A percentile compares a stretch with the other conserved stretches of the same genome.
phyloP scores from a whole-genome alignment of 352 stramenopile species.

The Globisporangium takayamanum region DNA sequence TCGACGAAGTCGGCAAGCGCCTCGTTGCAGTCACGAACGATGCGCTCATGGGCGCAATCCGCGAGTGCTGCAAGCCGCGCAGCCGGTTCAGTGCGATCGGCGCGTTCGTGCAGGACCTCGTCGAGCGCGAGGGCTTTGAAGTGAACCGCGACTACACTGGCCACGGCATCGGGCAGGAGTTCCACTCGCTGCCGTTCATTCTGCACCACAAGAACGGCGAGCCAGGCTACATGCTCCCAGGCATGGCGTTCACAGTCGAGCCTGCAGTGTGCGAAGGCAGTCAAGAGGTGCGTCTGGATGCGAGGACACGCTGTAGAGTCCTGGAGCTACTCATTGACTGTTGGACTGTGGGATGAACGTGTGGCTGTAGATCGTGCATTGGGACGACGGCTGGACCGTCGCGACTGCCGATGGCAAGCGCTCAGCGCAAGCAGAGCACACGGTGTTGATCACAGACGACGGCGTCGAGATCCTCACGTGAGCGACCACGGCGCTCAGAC shows the following conservation, averaged over 20 bases:
- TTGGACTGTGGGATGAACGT: not conserved
- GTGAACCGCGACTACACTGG: slow-evolving; percentile 92
- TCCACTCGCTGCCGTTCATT: slow-evolving; percentile 95
- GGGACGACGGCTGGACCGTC: slow-evolving; percentile 96
- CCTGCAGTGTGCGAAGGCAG: slow-evolving; percentile 93
- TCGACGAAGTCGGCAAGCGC: slow-evolving; percentile 78
- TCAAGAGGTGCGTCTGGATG: slow-evolving; percentile 46
- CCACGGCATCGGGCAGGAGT: slow-evolving; percentile 94
- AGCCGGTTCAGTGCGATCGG: slow-evolving; percentile 93
- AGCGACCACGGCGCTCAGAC: slow-evolving; percentile 2
- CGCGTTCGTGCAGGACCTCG: slow-evolving; percentile 88
- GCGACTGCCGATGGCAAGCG: slow-evolving; percentile 90
- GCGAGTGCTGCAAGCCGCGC: slow-evolving; percentile 88
- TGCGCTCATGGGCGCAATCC: slow-evolving; percentile 80
- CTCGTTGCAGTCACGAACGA: slow-evolving; percentile 89
- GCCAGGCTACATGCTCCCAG: slow-evolving; percentile 76
- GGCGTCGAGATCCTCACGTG: slow-evolving; percentile 94
- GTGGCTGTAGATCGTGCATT: slow-evolving; percentile 67
- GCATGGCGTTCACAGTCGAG: slow-evolving; percentile 99
- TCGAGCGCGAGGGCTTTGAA: slow-evolving; percentile 67
- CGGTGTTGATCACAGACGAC: slow-evolving; percentile 93
- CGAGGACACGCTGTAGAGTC: not conserved
- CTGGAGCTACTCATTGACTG: not conserved
- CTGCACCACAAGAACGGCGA: slow-evolving; percentile 85
- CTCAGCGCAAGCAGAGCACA: slow-evolving; percentile 98